A percentile compares a stretch with the other conserved stretches of the same genome.
Evolutionary conservation across 2,329 filamentous ascomycete genomes (phyloP).

Genomic region (Teratosphaeria pseudoeucalypti): DNA sequence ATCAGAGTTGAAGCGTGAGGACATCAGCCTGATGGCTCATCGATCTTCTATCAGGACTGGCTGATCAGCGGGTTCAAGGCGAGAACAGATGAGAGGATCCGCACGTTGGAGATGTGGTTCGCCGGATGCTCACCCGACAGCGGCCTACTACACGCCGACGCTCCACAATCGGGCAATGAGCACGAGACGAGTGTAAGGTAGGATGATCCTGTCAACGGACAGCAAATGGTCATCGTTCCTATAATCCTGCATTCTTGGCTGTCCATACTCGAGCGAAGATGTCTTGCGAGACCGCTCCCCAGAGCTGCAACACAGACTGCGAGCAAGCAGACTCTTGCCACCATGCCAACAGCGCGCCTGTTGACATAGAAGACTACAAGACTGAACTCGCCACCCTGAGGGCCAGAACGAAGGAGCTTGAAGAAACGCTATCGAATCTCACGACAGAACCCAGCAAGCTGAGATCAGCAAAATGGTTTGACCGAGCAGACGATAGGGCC

Average conservation of each 20-base stretch:
- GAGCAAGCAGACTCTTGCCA: constrained; percentile 1
- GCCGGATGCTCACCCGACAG: background rate
- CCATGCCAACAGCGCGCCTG: background rate
- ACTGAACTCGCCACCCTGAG: constrained; percentile 18
- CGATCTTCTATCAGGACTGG: too few species aligned
- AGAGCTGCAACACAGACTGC: background rate
- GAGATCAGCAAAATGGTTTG: constrained; percentile 21
- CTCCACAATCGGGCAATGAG: background rate
- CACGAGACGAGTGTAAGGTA: background rate
- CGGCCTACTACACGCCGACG: background rate
- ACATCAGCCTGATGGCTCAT: too few species aligned
- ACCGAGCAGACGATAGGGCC: constrained; percentile 18
- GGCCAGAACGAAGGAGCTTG: constrained; percentile 19
- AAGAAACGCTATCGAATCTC: constrained; percentile 17
- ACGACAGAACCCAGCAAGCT: constrained; percentile 10
- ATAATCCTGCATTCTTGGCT: background rate
- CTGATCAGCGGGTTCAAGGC: too few species aligned
- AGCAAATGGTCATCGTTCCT: background rate
- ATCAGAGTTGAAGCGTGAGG: too few species aligned
- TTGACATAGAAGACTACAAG: constrained; percentile 24
- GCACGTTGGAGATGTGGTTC: background rate
- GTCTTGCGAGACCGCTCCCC: background rate
- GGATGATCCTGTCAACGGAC: background rate
- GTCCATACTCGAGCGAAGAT: background rate
- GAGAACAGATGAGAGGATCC: too few species aligned